These are phyloP conservation scores for Aureobasidium namibiae DNA, from an alignment of 2,329 filamentous ascomycete genomes.

Conservation along the genomic window DNA sequence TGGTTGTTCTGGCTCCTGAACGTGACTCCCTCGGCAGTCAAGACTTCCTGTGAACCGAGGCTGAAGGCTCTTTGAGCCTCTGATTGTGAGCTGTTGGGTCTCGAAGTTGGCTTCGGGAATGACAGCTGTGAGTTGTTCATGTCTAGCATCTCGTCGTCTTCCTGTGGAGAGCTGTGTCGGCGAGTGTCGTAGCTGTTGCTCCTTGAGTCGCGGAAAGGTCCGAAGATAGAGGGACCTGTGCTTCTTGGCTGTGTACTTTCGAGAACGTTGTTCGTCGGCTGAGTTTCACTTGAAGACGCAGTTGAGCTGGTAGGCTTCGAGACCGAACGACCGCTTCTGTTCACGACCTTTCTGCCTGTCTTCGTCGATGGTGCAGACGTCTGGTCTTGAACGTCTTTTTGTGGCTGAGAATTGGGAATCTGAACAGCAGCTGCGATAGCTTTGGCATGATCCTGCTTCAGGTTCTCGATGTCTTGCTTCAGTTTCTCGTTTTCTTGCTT, in stretches of 20 bases:
- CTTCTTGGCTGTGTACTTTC: not conserved
- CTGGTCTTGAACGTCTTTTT: not conserved
- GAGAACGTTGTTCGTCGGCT: not conserved
- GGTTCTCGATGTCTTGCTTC: not conserved
- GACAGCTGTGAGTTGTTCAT: not conserved
- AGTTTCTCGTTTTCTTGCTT: not conserved
- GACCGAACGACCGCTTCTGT: not conserved
- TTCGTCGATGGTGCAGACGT: not conserved
- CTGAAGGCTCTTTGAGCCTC: not conserved
- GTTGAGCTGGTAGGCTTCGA: not conserved
- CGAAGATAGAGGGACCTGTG: not conserved
- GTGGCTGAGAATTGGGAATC: not conserved
- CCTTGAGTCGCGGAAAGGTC: not conserved
- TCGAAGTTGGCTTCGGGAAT: not conserved
- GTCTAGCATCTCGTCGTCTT: conserved; percentile 11
- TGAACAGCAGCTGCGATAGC: not conserved
- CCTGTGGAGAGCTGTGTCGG: not conserved
- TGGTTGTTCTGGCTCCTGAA: not conserved
- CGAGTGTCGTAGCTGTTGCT: not conserved
- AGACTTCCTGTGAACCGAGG: not conserved
- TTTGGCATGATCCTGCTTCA: not conserved
- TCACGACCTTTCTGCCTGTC: not conserved
- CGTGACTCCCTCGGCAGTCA: not conserved
- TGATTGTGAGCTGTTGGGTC: not conserved
- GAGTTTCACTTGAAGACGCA: not conserved